Percentiles rank a stretch among this genome's conserved stretches.
Evolutionary conservation across 495 filamentous ascomycete species (phyloP).

Genomic region (Penicillium odoratum): DNA sequence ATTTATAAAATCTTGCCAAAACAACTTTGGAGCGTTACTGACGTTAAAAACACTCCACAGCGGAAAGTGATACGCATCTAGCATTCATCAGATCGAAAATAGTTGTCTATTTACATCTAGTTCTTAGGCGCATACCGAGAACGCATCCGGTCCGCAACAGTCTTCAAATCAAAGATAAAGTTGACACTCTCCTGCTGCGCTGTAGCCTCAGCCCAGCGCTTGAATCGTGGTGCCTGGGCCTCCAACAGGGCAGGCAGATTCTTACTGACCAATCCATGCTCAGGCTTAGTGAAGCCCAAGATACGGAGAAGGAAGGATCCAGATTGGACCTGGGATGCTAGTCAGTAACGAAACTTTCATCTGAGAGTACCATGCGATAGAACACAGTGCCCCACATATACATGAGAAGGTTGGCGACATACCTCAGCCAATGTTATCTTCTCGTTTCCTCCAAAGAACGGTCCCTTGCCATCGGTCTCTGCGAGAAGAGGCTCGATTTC

Average conservation of each 20-base stretch:
- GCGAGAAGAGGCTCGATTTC: conserved; percentile 72
- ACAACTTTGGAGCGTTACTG: too few species aligned
- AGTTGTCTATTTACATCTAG: conserved; percentile 13
- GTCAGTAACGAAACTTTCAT: not conserved
- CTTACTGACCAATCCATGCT: conserved; percentile 51
- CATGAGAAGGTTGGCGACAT: conserved; percentile 13
- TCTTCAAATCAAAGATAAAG: conserved; percentile 58
- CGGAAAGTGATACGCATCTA: too few species aligned
- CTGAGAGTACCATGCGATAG: too few species aligned
- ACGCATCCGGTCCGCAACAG: conserved; percentile 23
- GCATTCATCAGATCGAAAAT: not conserved
- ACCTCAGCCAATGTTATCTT: conserved; percentile 80
- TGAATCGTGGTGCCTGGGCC: conserved; percentile 61
- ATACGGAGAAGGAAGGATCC: conserved; percentile 68
- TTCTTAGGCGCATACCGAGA: conserved; percentile 28
- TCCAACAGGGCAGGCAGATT: conserved; percentile 48
- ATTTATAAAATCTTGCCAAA: too few species aligned
- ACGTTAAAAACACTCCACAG: too few species aligned
- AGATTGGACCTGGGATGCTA: conserved; percentile 51
- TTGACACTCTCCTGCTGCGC: conserved; percentile 64
- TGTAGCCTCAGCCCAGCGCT: conserved; percentile 66
- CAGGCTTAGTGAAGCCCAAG: conserved; percentile 49
- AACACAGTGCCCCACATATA: too few species aligned
- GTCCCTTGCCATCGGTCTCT: conserved; percentile 51
- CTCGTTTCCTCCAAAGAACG: conserved; percentile 80